Evolutionary conservation across 1,139 yeast genomes (phyloP).

Genomic region (Blastobotrys serpentis): DNA sequence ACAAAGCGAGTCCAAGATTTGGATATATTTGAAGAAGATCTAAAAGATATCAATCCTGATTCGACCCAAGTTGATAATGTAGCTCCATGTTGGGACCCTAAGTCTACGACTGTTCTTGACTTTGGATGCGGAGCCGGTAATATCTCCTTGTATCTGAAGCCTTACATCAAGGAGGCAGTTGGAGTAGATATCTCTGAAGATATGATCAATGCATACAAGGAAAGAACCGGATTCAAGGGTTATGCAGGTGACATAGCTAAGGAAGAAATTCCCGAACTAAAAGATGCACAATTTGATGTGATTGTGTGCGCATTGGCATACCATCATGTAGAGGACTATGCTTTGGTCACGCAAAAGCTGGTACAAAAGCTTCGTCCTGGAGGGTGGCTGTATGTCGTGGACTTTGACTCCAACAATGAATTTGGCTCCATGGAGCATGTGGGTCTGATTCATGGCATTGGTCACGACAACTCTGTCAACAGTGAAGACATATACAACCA

Average conservation of each 20-base stretch:
- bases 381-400: slow-evolving; percentile 31
- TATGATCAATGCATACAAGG: slow-evolving; percentile 32
- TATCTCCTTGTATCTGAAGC: slow-evolving; percentile 29
- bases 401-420: slow-evolving; percentile 19
- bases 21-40: neutral
- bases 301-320: slow-evolving; percentile 33
- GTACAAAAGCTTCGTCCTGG: slow-evolving; percentile 24
- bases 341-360: slow-evolving; percentile 24
- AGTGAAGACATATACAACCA: neutral
- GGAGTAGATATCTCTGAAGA: slow-evolving; percentile 34
- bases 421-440: slow-evolving; percentile 7
- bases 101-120: slow-evolving; percentile 27
- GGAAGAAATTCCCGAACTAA: slow-evolving; percentile 21
- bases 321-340: slow-evolving; percentile 33
- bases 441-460: neutral
- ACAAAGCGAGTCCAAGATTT: neutral
- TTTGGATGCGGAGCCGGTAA: slow-evolving; percentile 37
- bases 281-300: slow-evolving; percentile 29
- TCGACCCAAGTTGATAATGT: neutral
- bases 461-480: neutral
- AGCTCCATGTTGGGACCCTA: slow-evolving; percentile 2
- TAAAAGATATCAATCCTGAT: neutral
- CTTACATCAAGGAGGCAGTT: slow-evolving; percentile 27
- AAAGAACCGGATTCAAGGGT: slow-evolving; percentile 5
- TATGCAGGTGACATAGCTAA: neutral